phyloP scores from a whole-genome alignment of 129 eudicot genomes.

The Ambrosia trifida region DNA sequence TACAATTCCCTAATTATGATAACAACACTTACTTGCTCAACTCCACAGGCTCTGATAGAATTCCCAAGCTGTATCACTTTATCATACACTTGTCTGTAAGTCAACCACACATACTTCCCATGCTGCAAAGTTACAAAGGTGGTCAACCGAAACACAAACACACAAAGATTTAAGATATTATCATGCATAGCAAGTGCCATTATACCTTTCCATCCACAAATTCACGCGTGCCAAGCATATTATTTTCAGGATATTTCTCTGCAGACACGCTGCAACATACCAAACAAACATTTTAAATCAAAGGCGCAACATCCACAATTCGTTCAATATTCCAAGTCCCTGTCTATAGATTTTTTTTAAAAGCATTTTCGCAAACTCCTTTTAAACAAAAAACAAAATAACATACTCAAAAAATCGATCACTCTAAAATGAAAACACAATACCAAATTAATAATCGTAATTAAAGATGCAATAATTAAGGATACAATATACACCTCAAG shows the following conservation, averaged over 20 bases:
- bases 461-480: background rate
- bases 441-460: background rate
- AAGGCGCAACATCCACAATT: background rate
- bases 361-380: background rate
- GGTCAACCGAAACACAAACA: conserved; percentile 6
- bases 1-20: no score
- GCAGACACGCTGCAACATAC: conserved; percentile 64
- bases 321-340: background rate
- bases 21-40: conserved; percentile 54
- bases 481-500: background rate
- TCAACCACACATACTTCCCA: conserved; percentile 79
- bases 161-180: background rate
- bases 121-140: conserved; percentile 46
- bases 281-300: conserved; percentile 1
- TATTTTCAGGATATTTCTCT: conserved; percentile 78
- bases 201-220: conserved; percentile 81
- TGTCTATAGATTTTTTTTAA: background rate
- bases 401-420: background rate
- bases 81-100: conserved; percentile 81
- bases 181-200: background rate
- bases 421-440: background rate
- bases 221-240: conserved; percentile 95
- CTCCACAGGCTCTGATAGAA: conserved; percentile 78
- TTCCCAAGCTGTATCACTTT: conserved; percentile 64
- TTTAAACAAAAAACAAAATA: conserved; percentile 4